Conservation (phyloP, 805 yeast genomes). For the Nakazawaea pomicola region DNA sequence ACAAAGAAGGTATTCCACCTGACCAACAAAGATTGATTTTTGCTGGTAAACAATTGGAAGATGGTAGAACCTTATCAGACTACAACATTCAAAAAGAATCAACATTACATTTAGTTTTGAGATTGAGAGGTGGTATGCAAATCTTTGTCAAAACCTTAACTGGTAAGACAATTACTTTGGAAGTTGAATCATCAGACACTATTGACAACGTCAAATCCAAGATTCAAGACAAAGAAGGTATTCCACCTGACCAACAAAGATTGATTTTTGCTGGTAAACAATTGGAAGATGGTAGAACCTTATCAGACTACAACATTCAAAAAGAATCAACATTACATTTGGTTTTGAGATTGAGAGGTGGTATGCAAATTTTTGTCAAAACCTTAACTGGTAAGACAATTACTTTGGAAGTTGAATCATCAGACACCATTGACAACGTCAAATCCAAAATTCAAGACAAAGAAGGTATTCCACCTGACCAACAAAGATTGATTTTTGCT, state of each 20-base stretch:
- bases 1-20: conserved; percentile 40
- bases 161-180: conserved; percentile 87
- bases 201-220: conserved; percentile 98
- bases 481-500: conserved; percentile 94
- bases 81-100: conserved; percentile 48
- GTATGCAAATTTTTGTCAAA: conserved; percentile 59
- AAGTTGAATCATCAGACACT: conserved; percentile 98
- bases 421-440: conserved; percentile 96
- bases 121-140: conserved; percentile 63
- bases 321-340: conserved; percentile 91
- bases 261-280: conserved; percentile 99
- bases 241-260: conserved; percentile 99
- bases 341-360: conserved; percentile 86
- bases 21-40: conserved; percentile 41
- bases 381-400: conserved; percentile 60
- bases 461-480: conserved; percentile 98
- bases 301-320: conserved; percentile 97
- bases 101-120: conserved; percentile 30
- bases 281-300: conserved; percentile 98
- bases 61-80: conserved; percentile 93
- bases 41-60: conserved; percentile 44
- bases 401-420: conserved; percentile 95
- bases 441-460: conserved; percentile 95
- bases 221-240: conserved; percentile 99
- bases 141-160: conserved; percentile 87